These are phyloP conservation scores for Herpotrichia juniperi DNA, from an alignment of 2,329 filamentous ascomycete genomes.

Conservation along the genomic window DNA sequence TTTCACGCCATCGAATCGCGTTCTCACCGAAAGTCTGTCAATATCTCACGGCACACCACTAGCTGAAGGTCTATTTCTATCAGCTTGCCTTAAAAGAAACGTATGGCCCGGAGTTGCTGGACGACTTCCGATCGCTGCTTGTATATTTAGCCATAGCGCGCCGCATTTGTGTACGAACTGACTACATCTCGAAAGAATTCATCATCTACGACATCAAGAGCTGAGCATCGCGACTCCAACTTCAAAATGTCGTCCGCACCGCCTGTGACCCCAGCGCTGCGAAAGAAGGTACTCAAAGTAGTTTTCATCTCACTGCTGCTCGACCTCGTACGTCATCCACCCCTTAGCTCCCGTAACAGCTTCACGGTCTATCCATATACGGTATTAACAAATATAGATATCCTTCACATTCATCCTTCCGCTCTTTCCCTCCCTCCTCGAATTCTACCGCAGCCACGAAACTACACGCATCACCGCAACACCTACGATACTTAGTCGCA, in stretches of 20 bases:
- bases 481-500: slow-evolving; percentile 74
- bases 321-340: slow-evolving; percentile 74
- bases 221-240: too few relatives aligned
- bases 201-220: too few relatives aligned
- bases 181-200: neutral
- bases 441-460: slow-evolving; percentile 93
- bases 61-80: neutral
- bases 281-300: slow-evolving; percentile 84
- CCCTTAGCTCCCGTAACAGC: slow-evolving; percentile 7
- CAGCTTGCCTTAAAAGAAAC: too few relatives aligned
- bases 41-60: neutral
- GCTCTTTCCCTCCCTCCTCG: slow-evolving; percentile 94
- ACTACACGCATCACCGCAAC: slow-evolving; percentile 55
- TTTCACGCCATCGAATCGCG: neutral
- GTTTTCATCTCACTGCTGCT: slow-evolving; percentile 88
- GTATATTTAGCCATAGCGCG: neutral
- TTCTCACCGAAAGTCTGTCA: neutral
- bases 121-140: neutral
- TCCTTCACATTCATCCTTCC: slow-evolving; percentile 99
- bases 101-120: neutral
- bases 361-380: too few relatives aligned
- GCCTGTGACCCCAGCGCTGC: slow-evolving; percentile 53
- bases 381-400: too few relatives aligned
- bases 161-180: neutral
- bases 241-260: neutral